Conservation (phyloP, 371 early-diverging fungal genomes). For the Funneliformis caledonium region DNA sequence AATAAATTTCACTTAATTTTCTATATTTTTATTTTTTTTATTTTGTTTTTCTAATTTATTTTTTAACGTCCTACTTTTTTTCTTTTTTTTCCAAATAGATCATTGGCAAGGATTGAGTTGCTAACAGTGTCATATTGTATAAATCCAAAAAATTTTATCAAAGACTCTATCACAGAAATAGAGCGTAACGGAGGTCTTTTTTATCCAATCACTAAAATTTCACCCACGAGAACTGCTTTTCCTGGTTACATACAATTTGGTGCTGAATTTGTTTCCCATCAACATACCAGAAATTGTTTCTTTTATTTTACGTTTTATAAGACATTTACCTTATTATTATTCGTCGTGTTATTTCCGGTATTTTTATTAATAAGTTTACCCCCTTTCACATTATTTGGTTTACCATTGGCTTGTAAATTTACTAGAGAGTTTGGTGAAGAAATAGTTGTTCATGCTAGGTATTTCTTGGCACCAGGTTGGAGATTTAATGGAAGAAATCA, state of each 20-base stretch:
- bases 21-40: too few species aligned
- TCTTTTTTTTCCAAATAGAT: background rate
- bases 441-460: background rate
- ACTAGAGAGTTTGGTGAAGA: background rate
- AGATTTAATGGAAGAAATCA: too few species aligned
- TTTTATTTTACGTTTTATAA: conserved; percentile 13
- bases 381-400: background rate
- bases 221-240: too few species aligned
- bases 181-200: background rate
- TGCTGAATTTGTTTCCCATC: background rate
- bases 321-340: background rate
- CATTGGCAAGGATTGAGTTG: conserved; percentile 11
- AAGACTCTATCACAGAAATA: too few species aligned
- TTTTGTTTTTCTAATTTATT: too few species aligned
- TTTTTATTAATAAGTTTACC: background rate
- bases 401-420: background rate
- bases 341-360: background rate
- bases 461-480: too few species aligned
- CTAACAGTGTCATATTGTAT: background rate
- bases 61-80: too few species aligned
- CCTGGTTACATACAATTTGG: background rate
- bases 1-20: too few species aligned
- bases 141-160: background rate
- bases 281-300: conserved; percentile 10
- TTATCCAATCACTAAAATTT: background rate